Conservation (phyloP, 192 early-diverging fungal species). For the Coemansia sp. region DNA sequence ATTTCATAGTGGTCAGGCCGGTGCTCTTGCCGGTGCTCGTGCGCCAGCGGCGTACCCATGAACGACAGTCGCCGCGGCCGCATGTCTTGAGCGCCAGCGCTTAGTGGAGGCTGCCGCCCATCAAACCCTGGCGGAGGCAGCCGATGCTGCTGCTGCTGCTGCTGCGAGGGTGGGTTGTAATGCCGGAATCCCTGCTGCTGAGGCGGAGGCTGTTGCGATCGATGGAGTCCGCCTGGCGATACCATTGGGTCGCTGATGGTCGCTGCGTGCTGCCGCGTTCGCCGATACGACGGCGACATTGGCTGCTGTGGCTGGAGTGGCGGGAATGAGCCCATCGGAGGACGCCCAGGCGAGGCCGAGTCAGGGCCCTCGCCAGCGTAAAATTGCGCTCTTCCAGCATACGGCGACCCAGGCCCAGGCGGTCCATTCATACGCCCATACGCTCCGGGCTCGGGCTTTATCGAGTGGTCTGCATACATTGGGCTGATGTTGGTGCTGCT, state of each 20-base stretch:
- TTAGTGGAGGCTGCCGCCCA: slow-evolving; percentile 7
- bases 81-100: slow-evolving; percentile 16
- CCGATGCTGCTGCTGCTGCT: slow-evolving; percentile 16
- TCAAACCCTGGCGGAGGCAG: slow-evolving; percentile 10
- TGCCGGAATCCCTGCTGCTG: slow-evolving; percentile 32
- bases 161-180: slow-evolving; percentile 24
- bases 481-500: slow-evolving; percentile 16
- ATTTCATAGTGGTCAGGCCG: slow-evolving; percentile 46
- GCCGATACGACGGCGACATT: slow-evolving; percentile 16
- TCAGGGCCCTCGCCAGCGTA: not conserved
- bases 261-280: slow-evolving; percentile 49
- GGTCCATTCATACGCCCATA: slow-evolving; percentile 12
- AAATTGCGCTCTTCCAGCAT: slow-evolving; percentile 6
- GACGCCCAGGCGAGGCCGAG: not conserved
- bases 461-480: slow-evolving; percentile 15
- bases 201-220: slow-evolving; percentile 13
- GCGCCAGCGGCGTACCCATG: slow-evolving; percentile 23
- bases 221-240: slow-evolving; percentile 21
- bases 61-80: slow-evolving; percentile 50
- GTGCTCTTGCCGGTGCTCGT: slow-evolving; percentile 20
- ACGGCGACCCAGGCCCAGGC: slow-evolving; percentile 15
- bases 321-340: slow-evolving; percentile 1
- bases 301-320: slow-evolving; percentile 13
- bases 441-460: not conserved
- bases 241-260: slow-evolving; percentile 53